Conservation (phyloP, 352 stramenopile genomes). For the Thraustochytrium sp. region DNA sequence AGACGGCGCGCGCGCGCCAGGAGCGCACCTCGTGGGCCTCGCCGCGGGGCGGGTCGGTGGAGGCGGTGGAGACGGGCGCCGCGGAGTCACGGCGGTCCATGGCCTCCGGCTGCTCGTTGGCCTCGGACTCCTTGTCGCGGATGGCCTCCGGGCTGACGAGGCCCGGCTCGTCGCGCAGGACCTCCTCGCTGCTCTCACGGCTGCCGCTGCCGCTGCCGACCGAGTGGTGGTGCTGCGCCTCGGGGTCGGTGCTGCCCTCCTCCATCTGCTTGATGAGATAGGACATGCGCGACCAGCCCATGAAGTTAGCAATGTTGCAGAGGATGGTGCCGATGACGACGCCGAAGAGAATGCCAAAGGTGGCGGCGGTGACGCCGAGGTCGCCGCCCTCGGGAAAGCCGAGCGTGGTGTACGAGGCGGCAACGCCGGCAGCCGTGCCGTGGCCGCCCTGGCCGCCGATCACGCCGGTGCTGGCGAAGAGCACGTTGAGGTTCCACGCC, state of each 20-base stretch:
- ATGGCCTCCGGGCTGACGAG: neutral
- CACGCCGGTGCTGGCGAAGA: neutral
- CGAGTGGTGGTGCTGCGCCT: neutral
- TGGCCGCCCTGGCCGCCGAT: slow-evolving; percentile 17
- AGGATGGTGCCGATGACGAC: slow-evolving; percentile 19
- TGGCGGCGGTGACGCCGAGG: slow-evolving; percentile 24
- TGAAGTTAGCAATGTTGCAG: slow-evolving; percentile 1
- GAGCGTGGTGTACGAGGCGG: neutral
- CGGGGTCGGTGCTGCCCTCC: neutral
- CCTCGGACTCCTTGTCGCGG: no score
- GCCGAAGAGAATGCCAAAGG: slow-evolving; percentile 35
- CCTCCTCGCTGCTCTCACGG: neutral
- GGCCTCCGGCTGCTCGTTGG: neutral
- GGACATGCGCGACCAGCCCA: neutral
- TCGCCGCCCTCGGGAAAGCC: slow-evolving; percentile 15
- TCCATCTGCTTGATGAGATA: neutral
- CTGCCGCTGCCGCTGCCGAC: neutral
- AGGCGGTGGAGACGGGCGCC: no score
- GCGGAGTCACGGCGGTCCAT: neutral
- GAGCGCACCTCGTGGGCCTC: neutral
- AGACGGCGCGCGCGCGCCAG: neutral
- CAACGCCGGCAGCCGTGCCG: neutral
- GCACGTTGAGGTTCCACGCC: neutral
- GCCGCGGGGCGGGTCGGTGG: no score
- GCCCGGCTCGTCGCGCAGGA: neutral